A percentile compares a stretch with the other conserved stretches of the same genome.
Conservation (phyloP, 805 yeast genomes). For the Yamadazyma ubonensis region DNA sequence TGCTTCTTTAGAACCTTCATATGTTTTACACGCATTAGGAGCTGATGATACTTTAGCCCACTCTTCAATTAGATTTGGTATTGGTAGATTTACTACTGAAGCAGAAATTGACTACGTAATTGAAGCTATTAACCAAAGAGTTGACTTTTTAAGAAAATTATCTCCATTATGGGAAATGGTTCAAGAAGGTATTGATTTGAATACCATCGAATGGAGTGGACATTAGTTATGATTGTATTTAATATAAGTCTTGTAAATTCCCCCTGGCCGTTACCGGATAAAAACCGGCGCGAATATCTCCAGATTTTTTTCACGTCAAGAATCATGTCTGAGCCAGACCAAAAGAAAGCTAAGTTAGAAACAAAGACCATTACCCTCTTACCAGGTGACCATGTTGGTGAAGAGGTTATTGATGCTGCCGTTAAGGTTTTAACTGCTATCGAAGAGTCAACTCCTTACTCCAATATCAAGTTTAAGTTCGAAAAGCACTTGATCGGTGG, state of each 20-base stretch:
- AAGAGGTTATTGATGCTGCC: conserved; percentile 87
- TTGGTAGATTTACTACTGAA: conserved; percentile 96
- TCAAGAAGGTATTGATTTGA: conserved; percentile 94
- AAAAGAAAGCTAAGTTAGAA: conserved; percentile 17
- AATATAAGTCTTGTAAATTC: conserved; percentile 2
- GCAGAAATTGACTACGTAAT: conserved; percentile 94
- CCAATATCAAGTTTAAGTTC: conserved; percentile 63
- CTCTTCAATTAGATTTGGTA: conserved; percentile 95
- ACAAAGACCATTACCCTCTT: conserved; percentile 76
- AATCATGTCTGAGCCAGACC: conserved; percentile 20
- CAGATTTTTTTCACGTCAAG: conserved; percentile 3
- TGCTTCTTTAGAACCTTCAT: conserved; percentile 96
- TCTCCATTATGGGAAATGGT: conserved; percentile 99
- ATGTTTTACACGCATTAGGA: conserved; percentile 93
- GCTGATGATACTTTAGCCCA: conserved; percentile 98
- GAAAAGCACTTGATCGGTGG: conserved; percentile 92
- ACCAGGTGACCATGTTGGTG: conserved; percentile 97
- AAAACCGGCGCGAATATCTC: conserved; percentile 2
- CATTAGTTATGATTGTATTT: conserved; percentile 52
- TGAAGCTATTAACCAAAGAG: conserved; percentile 84
- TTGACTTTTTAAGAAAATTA: conserved; percentile 84
- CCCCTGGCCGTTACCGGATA: conserved; percentile 8
- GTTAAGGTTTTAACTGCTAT: conserved; percentile 86
- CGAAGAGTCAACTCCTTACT: conserved; percentile 44
- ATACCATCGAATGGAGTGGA: conserved; percentile 96